phyloP scores from a whole-genome alignment of 331 rosid genomes.

The Acacia pycnantha region DNA sequence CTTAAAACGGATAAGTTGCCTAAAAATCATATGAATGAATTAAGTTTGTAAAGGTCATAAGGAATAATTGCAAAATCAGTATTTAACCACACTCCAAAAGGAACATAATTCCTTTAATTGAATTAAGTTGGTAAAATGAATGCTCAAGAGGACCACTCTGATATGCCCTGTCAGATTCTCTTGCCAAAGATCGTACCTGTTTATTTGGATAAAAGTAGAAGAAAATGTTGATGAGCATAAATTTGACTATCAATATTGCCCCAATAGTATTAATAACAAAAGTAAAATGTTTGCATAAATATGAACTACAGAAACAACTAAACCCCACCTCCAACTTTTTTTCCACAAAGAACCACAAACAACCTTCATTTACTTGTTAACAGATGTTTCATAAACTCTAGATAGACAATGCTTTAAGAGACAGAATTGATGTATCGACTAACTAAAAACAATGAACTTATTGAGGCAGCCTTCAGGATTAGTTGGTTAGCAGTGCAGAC shows the following conservation, averaged over 20 bases:
- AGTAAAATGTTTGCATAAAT: not conserved
- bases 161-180: slow-evolving; percentile 94
- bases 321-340: not conserved
- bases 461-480: not conserved
- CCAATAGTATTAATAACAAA: not conserved
- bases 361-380: not conserved
- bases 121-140: slow-evolving; percentile 65
- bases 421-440: not conserved
- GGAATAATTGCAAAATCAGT: not conserved
- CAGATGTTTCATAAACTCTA: slow-evolving; percentile 10
- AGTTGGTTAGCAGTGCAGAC: slow-evolving; percentile 15
- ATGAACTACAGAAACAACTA: not conserved
- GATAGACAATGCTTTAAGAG: slow-evolving; percentile 11
- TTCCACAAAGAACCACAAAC: slow-evolving; percentile 1
- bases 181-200: slow-evolving; percentile 92
- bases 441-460: slow-evolving; percentile 16
- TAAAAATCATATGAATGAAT: slow-evolving; percentile 17
- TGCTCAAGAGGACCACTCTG: slow-evolving; percentile 81
- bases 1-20: not conserved
- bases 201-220: slow-evolving; percentile 15
- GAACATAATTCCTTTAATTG: slow-evolving; percentile 22
- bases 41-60: not conserved
- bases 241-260: slow-evolving; percentile 11
- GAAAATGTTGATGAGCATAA: slow-evolving; percentile 18
- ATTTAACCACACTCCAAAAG: slow-evolving; percentile 11